Evolutionary conservation across 2,329 filamentous ascomycete species (phyloP), one percentile per base, ranked within the genome.

Genomic region (Aplosporella prunicola): DNA sequence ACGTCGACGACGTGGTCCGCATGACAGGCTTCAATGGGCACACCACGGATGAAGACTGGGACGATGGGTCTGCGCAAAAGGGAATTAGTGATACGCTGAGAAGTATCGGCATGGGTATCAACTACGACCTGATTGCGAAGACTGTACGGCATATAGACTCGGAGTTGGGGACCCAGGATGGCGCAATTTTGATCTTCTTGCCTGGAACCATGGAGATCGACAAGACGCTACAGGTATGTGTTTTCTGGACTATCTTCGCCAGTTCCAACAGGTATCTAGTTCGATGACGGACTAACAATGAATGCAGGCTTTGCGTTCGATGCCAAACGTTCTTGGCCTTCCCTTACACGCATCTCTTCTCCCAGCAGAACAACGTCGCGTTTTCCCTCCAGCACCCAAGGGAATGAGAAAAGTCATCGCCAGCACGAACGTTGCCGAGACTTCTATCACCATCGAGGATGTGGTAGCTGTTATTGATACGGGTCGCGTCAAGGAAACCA

Each of bases 361-460:
- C 51, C 89, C 89, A 8, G 72, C 72, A 2, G 89, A 96, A 50
- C 91, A 98, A 59, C 81, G 83, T 43, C 74, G 78, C 16, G 91
- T 98, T 1, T 98, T 98, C 55, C 71, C 76, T 18, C 69, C 71
- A 10, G 66, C 91, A 4, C 88, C 89, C 0, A 58, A 65, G 3
- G 87, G 87, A 0, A 88, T 85, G 61, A 74, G 91, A 23, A 98
- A 98, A 61, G 76, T 98, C 9, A 83, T 98, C 22, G 84, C 89
- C 5, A 85, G 91, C 1, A 98, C 91, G 29, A 98, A 98, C 51
- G 89, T 98, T 2, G 91, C 91, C 2, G 91, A 98, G 58, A 98
- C 91, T 0, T 96, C 91, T 2, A 96, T 98, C 56, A 98, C 91
- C 0, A 98, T 98, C 43, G 88, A 95, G 54, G 91, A 98, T 54